phyloP scores from a whole-genome alignment of 305 asterid species.

The Fraxinus baroniana region DNA sequence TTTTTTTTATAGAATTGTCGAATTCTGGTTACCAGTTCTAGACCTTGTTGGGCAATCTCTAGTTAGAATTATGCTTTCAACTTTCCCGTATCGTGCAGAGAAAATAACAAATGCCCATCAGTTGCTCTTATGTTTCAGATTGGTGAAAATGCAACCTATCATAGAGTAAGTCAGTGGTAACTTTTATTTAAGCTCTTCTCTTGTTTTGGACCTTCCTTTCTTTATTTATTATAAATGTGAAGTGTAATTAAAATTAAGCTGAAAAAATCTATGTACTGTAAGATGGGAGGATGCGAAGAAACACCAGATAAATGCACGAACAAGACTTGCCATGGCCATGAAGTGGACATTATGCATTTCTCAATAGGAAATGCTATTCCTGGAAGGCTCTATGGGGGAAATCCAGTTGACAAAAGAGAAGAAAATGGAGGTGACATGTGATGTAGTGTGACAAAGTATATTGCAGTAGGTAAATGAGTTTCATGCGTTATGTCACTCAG shows the following conservation, averaged over 20 bases:
- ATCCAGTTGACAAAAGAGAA: constrained; percentile 47
- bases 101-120: constrained; percentile 47
- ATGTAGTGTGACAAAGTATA: constrained; percentile 6
- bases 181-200: background rate
- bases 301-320: constrained; percentile 51
- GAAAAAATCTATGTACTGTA: constrained; percentile 20
- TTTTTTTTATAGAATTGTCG: background rate
- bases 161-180: constrained; percentile 45
- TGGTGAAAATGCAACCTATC: constrained; percentile 64
- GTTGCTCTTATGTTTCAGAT: constrained; percentile 66
- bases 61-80: background rate
- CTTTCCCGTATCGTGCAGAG: constrained; percentile 37
- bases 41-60: background rate
- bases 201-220: background rate
- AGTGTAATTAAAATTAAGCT: constrained; percentile 10
- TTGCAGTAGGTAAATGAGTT: background rate
- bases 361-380: constrained; percentile 68
- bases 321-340: constrained; percentile 63
- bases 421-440: constrained; percentile 71
- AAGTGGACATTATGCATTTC: constrained; percentile 72
- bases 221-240: background rate
- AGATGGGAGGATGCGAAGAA: constrained; percentile 73
- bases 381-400: constrained; percentile 61
- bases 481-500: background rate
- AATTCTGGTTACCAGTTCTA: background rate